phyloP scores from a whole-genome alignment of 345 rosid genomes.

The Bruguiera gymnorhiza region DNA sequence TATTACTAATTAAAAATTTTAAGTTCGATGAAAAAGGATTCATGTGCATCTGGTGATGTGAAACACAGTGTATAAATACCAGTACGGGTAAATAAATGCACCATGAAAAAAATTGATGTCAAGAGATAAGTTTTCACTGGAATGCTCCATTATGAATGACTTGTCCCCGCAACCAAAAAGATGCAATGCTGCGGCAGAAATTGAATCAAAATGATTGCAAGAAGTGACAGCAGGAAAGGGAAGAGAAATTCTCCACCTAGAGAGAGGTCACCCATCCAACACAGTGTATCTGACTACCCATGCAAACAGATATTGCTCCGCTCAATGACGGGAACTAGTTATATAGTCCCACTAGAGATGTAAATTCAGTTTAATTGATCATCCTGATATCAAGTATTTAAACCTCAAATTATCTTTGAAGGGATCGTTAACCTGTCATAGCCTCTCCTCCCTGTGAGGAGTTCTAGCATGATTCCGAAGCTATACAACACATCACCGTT shows the following conservation, averaged over 20 bases:
- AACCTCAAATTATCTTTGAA: background rate
- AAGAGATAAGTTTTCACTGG: background rate
- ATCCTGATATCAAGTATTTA: background rate
- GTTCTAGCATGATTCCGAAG: conserved; percentile 94
- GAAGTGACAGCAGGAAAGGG: background rate
- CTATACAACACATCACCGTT: conserved; percentile 81
- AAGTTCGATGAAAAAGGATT: too few relatives aligned
- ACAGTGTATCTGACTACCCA: conserved; percentile 39
- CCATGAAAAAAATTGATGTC: too few relatives aligned
- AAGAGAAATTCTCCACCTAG: conserved; percentile 57
- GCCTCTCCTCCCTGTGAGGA: conserved; percentile 76
- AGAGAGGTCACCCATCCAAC: conserved; percentile 40
- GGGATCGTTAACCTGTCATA: conserved; percentile 37
- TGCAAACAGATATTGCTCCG: conserved; percentile 74
- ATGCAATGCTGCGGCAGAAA: too few relatives aligned
- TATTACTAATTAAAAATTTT: too few relatives aligned
- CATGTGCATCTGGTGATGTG: too few relatives aligned
- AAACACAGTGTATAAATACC: too few relatives aligned
- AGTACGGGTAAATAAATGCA: too few relatives aligned
- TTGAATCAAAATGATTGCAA: background rate
- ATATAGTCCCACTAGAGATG: conserved; percentile 9
- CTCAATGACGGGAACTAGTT: conserved; percentile 65
- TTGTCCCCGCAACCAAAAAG: too few relatives aligned
- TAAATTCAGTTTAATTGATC: background rate
- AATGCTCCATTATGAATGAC: background rate